phyloP scores from a whole-genome alignment of 2,329 filamentous ascomycete genomes.

The Knufia fluminis region DNA sequence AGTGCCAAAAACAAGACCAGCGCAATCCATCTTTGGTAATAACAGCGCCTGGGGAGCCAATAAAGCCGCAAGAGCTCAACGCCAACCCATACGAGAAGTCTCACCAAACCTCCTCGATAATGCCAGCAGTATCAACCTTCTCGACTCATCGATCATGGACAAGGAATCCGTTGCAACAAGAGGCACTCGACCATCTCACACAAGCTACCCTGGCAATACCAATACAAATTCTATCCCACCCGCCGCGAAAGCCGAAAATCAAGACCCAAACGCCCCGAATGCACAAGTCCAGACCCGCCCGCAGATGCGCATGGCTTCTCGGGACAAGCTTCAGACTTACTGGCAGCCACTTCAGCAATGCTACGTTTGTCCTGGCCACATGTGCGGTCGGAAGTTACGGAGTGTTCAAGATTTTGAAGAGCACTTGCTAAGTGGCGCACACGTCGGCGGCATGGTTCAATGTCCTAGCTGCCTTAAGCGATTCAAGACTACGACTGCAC shows the following conservation, averaged over 20 bases:
- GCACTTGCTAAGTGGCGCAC: slow-evolving; percentile 27
- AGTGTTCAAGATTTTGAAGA: slow-evolving; percentile 24
- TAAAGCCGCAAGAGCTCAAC: not conserved
- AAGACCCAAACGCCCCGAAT: slow-evolving; percentile 1
- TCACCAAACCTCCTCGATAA: slow-evolving; percentile 3
- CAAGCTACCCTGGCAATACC: not conserved
- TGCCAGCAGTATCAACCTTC: not conserved
- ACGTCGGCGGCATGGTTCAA: slow-evolving; percentile 24
- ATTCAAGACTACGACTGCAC: slow-evolving; percentile 31
- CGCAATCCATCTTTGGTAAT: not conserved
- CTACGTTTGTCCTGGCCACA: slow-evolving; percentile 27
- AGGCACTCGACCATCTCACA: slow-evolving; percentile 1
- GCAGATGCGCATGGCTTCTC: not conserved
- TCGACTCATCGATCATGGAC: not conserved
- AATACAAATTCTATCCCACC: not conserved
- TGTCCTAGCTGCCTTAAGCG: slow-evolving; percentile 33
- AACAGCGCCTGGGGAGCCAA: not conserved
- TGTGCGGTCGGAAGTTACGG: slow-evolving; percentile 26
- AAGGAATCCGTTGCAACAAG: not conserved
- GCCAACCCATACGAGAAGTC: not conserved
- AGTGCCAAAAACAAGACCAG: not conserved
- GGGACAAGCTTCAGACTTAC: slow-evolving; percentile 26
- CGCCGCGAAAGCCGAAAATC: not conserved
- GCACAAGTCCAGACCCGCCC: not conserved
- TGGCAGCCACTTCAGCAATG: slow-evolving; percentile 25